phyloP scores from a whole-genome alignment of 164 flowering plant genomes.

The Chimonanthus praecox region DNA sequence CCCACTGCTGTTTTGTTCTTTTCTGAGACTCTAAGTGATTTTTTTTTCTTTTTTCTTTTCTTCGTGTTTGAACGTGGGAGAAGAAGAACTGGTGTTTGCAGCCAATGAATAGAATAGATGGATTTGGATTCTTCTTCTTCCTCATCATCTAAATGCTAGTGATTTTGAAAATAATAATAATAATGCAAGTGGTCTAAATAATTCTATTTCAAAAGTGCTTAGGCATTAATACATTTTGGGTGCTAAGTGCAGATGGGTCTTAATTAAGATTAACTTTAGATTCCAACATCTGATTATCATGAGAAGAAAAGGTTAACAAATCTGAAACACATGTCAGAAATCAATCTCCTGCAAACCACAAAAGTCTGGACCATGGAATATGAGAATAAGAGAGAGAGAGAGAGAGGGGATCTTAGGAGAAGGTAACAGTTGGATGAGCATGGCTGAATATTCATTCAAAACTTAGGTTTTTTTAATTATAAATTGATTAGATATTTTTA shows the following conservation, averaged over 20 bases:
- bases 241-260: neutral
- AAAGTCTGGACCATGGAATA: too few species aligned
- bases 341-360: neutral
- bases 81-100: neutral
- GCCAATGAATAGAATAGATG: neutral
- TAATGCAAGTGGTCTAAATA: neutral
- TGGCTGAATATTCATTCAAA: too few species aligned
- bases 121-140: neutral
- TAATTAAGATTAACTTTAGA: too few species aligned
- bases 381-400: neutral
- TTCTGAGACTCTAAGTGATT: neutral
- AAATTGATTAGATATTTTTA: too few species aligned
- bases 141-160: neutral
- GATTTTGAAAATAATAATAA: neutral
- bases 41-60: too few species aligned
- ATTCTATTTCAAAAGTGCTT: neutral
- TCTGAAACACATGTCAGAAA: neutral
- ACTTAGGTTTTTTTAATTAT: too few species aligned
- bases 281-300: neutral
- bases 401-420: neutral
- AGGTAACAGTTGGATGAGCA: too few species aligned
- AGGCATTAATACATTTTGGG: neutral
- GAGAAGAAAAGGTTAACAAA: too few species aligned
- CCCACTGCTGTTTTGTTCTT: conserved; percentile 29
- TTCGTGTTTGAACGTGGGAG: neutral